Percentiles rank a stretch among this genome's conserved stretches.
phyloP scores from a whole-genome alignment of 495 filamentous ascomycete species.

The Rostrohypoxylon terebratum region DNA sequence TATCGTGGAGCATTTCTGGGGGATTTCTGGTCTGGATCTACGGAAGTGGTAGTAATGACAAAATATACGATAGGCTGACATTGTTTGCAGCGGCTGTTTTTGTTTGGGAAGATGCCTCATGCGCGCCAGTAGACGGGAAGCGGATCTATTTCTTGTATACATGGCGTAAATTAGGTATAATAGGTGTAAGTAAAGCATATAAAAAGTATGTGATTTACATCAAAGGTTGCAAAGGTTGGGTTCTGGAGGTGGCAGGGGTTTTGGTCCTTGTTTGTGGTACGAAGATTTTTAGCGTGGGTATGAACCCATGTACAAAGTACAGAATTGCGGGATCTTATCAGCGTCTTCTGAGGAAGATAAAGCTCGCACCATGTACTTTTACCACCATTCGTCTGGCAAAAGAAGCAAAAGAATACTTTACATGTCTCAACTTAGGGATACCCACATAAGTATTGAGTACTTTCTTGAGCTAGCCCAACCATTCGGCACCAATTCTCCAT shows the following conservation, averaged over 20 bases:
- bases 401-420: conserved; percentile 27
- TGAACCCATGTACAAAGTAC: conserved; percentile 8
- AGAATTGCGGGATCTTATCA: conserved; percentile 29
- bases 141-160: conserved; percentile 10
- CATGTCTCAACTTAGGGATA: neutral
- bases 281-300: neutral
- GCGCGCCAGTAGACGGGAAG: conserved; percentile 32
- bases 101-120: conserved; percentile 37
- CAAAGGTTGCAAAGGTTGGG: conserved; percentile 24
- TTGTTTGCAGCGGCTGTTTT: conserved; percentile 32
- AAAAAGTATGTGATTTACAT: conserved; percentile 1
- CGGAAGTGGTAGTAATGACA: conserved; percentile 13
- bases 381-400: neutral
- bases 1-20: conserved; percentile 15
- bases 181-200: neutral
- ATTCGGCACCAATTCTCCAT: conserved; percentile 31
- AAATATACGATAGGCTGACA: conserved; percentile 41
- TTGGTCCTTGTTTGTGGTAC: neutral
- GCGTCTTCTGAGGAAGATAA: conserved; percentile 7
- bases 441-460: conserved; percentile 7
- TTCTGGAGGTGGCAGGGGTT: conserved; percentile 9
- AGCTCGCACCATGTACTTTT: conserved; percentile 10
- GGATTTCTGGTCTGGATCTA: conserved; percentile 22
- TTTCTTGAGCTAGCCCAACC: conserved; percentile 3
- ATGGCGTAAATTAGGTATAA: neutral